A percentile compares a stretch with the other conserved stretches of the same genome.
Conservation (phyloP, 1,284 basidiomycete genomes). For the Trichosporon faecale region DNA sequence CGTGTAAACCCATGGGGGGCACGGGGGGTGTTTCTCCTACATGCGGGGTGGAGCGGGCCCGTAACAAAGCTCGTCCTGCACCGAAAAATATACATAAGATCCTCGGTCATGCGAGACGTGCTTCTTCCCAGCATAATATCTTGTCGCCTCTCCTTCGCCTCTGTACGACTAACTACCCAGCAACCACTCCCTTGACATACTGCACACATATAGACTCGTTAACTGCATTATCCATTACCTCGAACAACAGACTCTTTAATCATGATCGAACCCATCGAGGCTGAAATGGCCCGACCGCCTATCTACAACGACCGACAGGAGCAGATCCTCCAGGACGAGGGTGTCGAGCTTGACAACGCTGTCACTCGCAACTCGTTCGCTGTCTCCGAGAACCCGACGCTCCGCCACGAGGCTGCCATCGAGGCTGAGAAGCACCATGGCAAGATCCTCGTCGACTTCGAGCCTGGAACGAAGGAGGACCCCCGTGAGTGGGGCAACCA, state of each 20-base stretch:
- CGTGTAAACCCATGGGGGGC: conserved; percentile 8
- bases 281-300: conserved; percentile 40
- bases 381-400: conserved; percentile 13
- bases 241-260: conserved; percentile 1
- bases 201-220: background rate
- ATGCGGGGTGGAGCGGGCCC: background rate
- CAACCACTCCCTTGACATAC: conserved; percentile 2
- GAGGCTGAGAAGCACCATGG: conserved; percentile 24
- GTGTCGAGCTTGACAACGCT: conserved; percentile 24
- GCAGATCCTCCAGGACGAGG: conserved; percentile 28
- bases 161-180: background rate
- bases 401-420: background rate
- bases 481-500: conserved; percentile 39
- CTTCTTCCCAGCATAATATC: background rate
- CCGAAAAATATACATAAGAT: background rate
- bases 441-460: conserved; percentile 36
- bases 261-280: conserved; percentile 44
- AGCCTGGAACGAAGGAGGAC: conserved; percentile 32
- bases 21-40: no score
- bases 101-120: background rate
- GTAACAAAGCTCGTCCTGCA: background rate
- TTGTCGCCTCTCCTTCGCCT: background rate
- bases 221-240: conserved; percentile 1
- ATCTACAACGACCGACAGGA: conserved; percentile 36
- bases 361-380: conserved; percentile 4